Evolutionary conservation across 2,329 filamentous ascomycete genomes (phyloP).

Genomic region (Colletotrichum sp.): DNA sequence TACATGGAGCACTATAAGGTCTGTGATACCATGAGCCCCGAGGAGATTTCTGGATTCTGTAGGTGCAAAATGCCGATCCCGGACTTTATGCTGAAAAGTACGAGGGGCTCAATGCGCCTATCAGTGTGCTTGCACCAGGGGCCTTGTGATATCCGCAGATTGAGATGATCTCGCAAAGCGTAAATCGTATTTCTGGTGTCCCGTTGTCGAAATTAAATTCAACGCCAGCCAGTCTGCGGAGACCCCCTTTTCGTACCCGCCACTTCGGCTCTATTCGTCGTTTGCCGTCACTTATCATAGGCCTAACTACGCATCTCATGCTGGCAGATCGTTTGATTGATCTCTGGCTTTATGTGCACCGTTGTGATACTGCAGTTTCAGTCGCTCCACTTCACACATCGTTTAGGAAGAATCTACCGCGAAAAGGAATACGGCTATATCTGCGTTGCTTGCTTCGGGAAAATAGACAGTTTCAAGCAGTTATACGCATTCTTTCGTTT

Average conservation of each 20-base stretch:
- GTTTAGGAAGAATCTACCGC: no score
- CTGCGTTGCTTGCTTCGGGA: background rate
- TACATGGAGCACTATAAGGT: background rate
- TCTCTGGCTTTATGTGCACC: fast-evolving
- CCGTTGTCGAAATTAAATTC: fast-evolving
- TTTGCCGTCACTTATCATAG: background rate
- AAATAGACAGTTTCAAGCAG: fast-evolving
- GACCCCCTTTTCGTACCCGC: background rate
- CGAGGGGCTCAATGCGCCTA: no score
- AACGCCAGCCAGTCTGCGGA: background rate
- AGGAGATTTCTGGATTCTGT: background rate
- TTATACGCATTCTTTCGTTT: background rate
- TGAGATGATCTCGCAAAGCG: background rate
- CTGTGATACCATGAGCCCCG: background rate
- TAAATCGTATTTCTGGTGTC: background rate
- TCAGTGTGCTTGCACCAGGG: background rate
- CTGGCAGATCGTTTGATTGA: background rate
- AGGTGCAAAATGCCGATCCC: fast-evolving
- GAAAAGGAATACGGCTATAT: no score
- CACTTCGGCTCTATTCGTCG: background rate
- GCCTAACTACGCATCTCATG: background rate
- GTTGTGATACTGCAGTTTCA: fast-evolving
- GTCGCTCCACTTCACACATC: fast-evolving
- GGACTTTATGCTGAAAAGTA: background rate
- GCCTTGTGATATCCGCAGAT: background rate